These are phyloP conservation scores for Astrothelium subdiscretum DNA, from an alignment of 495 filamentous ascomycete species.

Conservation along the genomic window DNA sequence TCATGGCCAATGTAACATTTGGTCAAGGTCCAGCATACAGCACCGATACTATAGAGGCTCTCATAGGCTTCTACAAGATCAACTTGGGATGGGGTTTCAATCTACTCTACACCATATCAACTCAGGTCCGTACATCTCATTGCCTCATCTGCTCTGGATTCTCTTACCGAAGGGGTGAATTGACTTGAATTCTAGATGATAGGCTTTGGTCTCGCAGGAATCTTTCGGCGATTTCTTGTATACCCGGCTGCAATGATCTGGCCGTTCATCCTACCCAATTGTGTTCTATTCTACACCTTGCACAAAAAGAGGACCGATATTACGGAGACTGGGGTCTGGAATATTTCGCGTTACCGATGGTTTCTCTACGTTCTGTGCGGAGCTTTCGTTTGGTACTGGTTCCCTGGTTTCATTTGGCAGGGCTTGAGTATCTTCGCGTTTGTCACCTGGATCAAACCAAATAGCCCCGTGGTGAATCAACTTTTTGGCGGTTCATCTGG, in stretches of 20 bases:
- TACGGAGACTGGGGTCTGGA: constrained; percentile 63
- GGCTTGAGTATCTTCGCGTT: constrained; percentile 85
- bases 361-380: constrained; percentile 42
- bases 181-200: constrained; percentile 22
- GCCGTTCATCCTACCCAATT: constrained; percentile 79
- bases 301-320: constrained; percentile 71
- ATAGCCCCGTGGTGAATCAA: constrained; percentile 33
- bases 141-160: background rate
- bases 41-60: constrained; percentile 1
- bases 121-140: constrained; percentile 44
- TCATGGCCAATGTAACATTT: constrained; percentile 10
- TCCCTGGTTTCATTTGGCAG: constrained; percentile 78
- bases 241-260: constrained; percentile 87
- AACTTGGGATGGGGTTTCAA: constrained; percentile 3
- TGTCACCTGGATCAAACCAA: constrained; percentile 79
- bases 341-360: constrained; percentile 68
- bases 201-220: constrained; percentile 71
- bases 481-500: constrained; percentile 57
- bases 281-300: constrained; percentile 74
- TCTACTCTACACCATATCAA: constrained; percentile 66
- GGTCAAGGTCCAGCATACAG: constrained; percentile 2
- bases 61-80: constrained; percentile 5
- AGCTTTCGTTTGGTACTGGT: constrained; percentile 60
- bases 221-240: constrained; percentile 69
- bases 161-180: background rate